Evolutionary conservation across 2,329 filamentous ascomycete genomes (phyloP).

Genomic region (Fonsecaea pugnacius): DNA sequence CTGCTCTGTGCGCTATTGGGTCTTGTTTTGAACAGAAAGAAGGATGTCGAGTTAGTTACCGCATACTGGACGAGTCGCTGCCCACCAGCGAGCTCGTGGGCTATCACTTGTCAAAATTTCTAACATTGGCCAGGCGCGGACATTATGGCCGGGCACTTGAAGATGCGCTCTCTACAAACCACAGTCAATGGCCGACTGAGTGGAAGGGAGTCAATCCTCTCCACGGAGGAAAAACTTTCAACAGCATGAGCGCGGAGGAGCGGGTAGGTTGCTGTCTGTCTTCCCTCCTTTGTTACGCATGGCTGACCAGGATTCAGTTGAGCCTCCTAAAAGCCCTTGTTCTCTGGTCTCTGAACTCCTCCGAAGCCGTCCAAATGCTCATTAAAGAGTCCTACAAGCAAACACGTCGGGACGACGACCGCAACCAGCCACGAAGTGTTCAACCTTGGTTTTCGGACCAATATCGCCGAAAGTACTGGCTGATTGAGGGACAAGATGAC

Average conservation of each 20-base stretch:
- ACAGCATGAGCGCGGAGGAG: conserved; percentile 78
- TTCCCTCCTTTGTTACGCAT: neutral
- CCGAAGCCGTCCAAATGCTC: conserved; percentile 77
- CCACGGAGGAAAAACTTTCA: conserved; percentile 77
- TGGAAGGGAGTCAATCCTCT: conserved; percentile 87
- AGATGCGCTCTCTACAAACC: conserved; percentile 84
- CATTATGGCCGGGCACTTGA: conserved; percentile 93
- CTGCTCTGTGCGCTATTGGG: conserved; percentile 87
- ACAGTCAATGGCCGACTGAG: conserved; percentile 80
- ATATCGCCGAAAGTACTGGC: conserved; percentile 88
- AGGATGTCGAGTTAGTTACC: conserved; percentile 87
- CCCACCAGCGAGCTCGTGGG: neutral
- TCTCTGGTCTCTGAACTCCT: conserved; percentile 87
- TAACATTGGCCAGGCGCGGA: conserved; percentile 66
- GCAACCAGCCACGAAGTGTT: conserved; percentile 85
- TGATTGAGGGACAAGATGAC: conserved; percentile 92
- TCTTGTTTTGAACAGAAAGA: conserved; percentile 92
- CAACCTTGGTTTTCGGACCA: conserved; percentile 90
- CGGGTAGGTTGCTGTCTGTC: conserved; percentile 61
- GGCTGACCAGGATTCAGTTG: conserved; percentile 60
- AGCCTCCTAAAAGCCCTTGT: conserved; percentile 80
- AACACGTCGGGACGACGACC: conserved; percentile 74
- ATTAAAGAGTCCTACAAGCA: conserved; percentile 90
- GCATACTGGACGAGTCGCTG: neutral
- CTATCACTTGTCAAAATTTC: neutral